Percentiles rank a stretch among this genome's conserved stretches.
phyloP scores from a whole-genome alignment of 129 eudicot genomes.

The Saussurea involucrata region DNA sequence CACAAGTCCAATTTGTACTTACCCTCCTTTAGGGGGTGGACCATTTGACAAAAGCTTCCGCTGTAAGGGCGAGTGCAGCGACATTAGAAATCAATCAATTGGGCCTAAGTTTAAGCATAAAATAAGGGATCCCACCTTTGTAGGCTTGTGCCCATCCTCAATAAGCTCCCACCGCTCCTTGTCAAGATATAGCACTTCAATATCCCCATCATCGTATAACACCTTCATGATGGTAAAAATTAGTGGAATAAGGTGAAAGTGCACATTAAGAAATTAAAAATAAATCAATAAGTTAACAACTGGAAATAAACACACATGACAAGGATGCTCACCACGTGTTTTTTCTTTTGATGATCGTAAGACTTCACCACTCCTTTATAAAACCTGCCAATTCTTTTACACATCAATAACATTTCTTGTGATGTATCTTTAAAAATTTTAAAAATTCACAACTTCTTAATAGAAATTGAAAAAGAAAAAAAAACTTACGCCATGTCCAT shows the following conservation, averaged over 20 bases:
- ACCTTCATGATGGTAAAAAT: conserved; percentile 39
- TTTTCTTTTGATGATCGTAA: conserved; percentile 66
- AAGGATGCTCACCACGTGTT: conserved; percentile 75
- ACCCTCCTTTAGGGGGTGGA: conserved; percentile 44
- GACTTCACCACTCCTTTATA: conserved; percentile 93
- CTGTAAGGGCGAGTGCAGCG: conserved; percentile 38
- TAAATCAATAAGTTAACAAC: not conserved
- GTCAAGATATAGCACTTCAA: conserved; percentile 79
- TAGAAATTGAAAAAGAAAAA: not conserved
- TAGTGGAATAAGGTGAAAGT: not conserved
- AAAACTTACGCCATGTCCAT: conserved; percentile 84
- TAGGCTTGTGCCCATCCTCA: conserved; percentile 38
- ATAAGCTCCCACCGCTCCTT: conserved; percentile 85
- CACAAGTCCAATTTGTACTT: conserved; percentile 23
- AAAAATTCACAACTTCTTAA: not conserved
- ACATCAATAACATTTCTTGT: conserved; percentile 12
- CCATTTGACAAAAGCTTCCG: conserved; percentile 37
- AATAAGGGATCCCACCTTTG: conserved; percentile 38
- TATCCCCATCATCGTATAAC: conserved; percentile 81
- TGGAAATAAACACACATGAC: conserved; percentile 2
- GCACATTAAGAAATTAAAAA: not conserved
- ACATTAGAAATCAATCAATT: conserved; percentile 26
- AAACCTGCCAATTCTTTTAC: conserved; percentile 47
- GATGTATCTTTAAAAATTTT: not conserved
- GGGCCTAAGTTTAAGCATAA: not conserved